These are phyloP conservation scores for Pistacia vera DNA, from an alignment of 345 rosid species.

Conservation along the genomic window DNA sequence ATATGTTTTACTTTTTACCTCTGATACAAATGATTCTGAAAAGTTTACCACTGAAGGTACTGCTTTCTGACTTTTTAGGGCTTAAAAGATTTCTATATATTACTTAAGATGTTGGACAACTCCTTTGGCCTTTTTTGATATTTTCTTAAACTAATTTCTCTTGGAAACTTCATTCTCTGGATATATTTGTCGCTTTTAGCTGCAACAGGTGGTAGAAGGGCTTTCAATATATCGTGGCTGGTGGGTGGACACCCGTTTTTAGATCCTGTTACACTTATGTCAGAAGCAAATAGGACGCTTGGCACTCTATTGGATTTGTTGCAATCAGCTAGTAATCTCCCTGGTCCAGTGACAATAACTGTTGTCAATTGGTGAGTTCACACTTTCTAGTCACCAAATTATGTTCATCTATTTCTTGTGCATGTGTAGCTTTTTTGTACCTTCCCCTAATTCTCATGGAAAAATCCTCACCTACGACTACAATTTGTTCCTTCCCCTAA, in stretches of 20 bases:
- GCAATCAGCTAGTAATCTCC: constrained; percentile 56
- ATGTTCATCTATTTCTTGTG: background rate
- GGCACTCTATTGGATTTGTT: constrained; percentile 61
- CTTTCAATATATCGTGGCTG: constrained; percentile 78
- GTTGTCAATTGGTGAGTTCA: constrained; percentile 83
- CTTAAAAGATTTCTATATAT: background rate
- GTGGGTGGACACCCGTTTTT: constrained; percentile 68
- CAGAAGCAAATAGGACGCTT: constrained; percentile 68
- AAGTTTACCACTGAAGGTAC: constrained; percentile 65
- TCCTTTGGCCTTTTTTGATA: constrained; percentile 16
- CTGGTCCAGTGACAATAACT: constrained; percentile 67
- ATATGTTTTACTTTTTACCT: constrained; percentile 70
- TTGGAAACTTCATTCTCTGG: background rate
- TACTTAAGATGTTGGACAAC: constrained; percentile 11
- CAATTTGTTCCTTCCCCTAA: background rate
- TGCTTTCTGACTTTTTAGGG: constrained; percentile 11
- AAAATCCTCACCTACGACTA: background rate
- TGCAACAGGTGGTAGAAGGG: constrained; percentile 52
- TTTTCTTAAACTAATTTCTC: background rate
- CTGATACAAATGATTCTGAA: constrained; percentile 66
- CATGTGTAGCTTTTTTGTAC: background rate
- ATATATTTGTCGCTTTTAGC: constrained; percentile 22
- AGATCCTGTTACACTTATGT: constrained; percentile 59
- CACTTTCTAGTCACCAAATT: constrained; percentile 21
- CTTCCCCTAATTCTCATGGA: background rate